Conservation (phyloP, 2,329 filamentous ascomycete genomes). For the Boeremia lycopersici region DNA sequence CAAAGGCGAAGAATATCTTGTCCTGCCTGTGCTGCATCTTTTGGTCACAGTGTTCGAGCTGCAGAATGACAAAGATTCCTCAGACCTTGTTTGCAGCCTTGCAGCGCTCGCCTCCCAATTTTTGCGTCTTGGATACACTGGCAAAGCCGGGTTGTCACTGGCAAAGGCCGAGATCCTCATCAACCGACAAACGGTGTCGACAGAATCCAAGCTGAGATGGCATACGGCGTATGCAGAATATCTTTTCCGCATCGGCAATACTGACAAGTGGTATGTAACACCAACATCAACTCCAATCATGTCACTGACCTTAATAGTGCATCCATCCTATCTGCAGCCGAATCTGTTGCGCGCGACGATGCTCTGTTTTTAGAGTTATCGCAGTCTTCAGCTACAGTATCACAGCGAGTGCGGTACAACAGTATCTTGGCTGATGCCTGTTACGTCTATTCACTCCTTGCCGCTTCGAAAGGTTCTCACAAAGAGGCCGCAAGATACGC, state of each 20-base stretch:
- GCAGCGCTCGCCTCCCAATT: conserved; percentile 61
- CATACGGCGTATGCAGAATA: conserved; percentile 78
- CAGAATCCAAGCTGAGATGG: conserved; percentile 60
- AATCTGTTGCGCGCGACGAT: conserved; percentile 37
- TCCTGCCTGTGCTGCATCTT: conserved; percentile 57
- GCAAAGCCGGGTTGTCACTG: conserved; percentile 63
- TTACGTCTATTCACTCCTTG: conserved; percentile 68
- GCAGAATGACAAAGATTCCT: conserved; percentile 44
- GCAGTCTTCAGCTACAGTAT: conserved; percentile 40
- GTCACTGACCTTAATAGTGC: conserved; percentile 31
- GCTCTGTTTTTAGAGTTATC: conserved; percentile 36
- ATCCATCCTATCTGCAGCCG: conserved; percentile 37
- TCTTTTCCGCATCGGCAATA: conserved; percentile 68
- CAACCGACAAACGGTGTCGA: conserved; percentile 48
- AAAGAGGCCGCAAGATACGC: conserved; percentile 56
- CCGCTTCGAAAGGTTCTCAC: conserved; percentile 61
- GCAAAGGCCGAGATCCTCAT: conserved; percentile 62
- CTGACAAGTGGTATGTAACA: conserved; percentile 65
- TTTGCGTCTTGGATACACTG: conserved; percentile 64
- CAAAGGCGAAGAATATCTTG: conserved; percentile 59
- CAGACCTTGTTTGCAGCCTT: conserved; percentile 50
- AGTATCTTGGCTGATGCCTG: conserved; percentile 64
- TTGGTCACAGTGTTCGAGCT: conserved; percentile 57
- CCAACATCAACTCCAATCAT: too few species aligned
- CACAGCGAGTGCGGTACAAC: conserved; percentile 51